phyloP scores from a whole-genome alignment of 371 early-diverging fungal species.

The Cokeromyces recurvatus region DNA sequence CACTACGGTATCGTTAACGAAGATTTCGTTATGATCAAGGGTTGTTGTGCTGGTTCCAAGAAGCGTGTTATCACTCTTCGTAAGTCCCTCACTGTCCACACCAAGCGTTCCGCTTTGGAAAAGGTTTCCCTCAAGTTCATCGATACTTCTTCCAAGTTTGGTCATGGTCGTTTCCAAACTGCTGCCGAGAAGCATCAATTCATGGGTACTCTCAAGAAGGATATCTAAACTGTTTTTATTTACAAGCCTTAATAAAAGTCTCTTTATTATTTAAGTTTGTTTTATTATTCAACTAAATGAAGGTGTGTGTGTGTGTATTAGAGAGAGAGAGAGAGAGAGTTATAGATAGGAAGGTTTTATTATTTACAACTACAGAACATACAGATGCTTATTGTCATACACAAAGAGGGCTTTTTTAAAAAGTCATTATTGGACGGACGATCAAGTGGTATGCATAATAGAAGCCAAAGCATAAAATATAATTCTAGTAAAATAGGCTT shows the following conservation, averaged over 20 bases:
- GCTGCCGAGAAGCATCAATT: constrained; percentile 96
- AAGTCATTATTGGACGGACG: too few species aligned
- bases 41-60: constrained; percentile 96
- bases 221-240: constrained; percentile 41
- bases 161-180: constrained; percentile 99
- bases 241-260: too few species aligned
- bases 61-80: constrained; percentile 99
- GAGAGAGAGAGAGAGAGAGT: too few species aligned
- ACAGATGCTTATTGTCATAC: too few species aligned
- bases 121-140: constrained; percentile 97
- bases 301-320: too few species aligned
- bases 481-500: too few species aligned
- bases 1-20: constrained; percentile 99
- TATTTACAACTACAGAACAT: too few species aligned
- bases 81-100: constrained; percentile 95
- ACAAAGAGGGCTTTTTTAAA: too few species aligned
- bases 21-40: constrained; percentile 99
- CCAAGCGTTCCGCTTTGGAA: constrained; percentile 95
- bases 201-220: constrained; percentile 95
- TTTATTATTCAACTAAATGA: not conserved
- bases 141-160: constrained; percentile 99
- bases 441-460: too few species aligned
- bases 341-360: too few species aligned
- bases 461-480: too few species aligned
- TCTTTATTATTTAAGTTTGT: not conserved